phyloP scores from a whole-genome alignment of 495 filamentous ascomycete genomes.

The Aspergillus mulundensis region DNA sequence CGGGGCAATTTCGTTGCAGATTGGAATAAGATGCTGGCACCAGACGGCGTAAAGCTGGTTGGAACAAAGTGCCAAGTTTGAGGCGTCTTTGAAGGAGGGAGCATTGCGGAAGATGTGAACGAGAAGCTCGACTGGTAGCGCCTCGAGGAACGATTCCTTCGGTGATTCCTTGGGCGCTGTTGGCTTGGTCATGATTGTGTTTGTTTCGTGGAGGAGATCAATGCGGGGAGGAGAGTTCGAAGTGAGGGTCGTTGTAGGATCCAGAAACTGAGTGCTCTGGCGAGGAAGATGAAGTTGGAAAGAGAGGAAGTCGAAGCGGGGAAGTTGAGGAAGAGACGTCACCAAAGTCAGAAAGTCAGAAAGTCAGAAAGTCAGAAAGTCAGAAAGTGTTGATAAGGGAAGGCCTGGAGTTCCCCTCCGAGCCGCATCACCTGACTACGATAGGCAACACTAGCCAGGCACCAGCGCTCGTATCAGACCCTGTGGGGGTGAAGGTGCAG shows the following conservation, averaged over 20 bases:
- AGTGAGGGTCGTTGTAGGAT: not conserved
- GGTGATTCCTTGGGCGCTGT: not conserved
- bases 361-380: too few species aligned
- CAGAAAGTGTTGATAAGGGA: not conserved
- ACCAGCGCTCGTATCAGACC: not conserved
- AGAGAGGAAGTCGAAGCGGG: not conserved
- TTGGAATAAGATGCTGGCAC: not conserved
- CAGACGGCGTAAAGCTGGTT: conserved; percentile 4
- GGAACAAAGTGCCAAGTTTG: not conserved
- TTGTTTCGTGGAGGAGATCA: not conserved
- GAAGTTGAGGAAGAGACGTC: not conserved
- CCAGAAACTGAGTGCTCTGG: not conserved
- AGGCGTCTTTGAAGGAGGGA: not conserved
- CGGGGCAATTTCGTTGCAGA: not conserved
- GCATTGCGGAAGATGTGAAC: not conserved
- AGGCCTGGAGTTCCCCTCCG: not conserved
- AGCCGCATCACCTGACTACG: conserved; percentile 3
- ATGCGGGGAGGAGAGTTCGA: too few species aligned
- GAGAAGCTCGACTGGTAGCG: conserved; percentile 7
- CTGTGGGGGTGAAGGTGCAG: too few species aligned
- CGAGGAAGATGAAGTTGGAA: not conserved
- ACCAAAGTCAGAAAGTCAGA: too few species aligned
- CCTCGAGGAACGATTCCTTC: not conserved
- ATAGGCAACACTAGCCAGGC: not conserved
- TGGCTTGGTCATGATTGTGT: not conserved